phyloP scores from a whole-genome alignment of 495 filamentous ascomycete genomes.

The Neurospora sp. region DNA sequence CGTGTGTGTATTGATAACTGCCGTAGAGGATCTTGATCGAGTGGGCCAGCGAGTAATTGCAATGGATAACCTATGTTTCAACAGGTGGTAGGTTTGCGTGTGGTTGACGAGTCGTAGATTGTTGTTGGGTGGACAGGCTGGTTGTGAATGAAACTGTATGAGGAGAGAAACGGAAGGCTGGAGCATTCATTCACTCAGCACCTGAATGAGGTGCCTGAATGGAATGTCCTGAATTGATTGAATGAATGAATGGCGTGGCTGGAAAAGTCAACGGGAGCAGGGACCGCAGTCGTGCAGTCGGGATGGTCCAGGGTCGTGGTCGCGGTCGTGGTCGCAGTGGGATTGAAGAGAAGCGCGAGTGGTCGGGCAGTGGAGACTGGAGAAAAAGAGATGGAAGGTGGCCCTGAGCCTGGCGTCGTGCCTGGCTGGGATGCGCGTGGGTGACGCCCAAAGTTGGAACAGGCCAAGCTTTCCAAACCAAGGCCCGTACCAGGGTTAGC shows the following conservation, averaged over 20 bases:
- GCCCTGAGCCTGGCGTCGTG: background rate
- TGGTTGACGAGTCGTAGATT: constrained; percentile 3
- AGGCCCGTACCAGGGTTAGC: background rate
- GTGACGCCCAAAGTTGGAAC: background rate
- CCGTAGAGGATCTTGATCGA: background rate
- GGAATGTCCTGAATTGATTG: background rate
- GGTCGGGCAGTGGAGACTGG: background rate
- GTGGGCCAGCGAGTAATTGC: constrained; percentile 1
- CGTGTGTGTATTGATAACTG: background rate
- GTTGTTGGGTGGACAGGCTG: constrained; percentile 11
- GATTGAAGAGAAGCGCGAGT: background rate
- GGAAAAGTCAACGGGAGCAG: constrained; percentile 15
- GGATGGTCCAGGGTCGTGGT: background rate
- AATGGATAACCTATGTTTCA: constrained; percentile 7
- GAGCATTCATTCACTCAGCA: background rate
- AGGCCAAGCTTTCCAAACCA: background rate
- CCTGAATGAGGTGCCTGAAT: background rate
- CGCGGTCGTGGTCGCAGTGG: background rate
- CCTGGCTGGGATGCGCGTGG: background rate
- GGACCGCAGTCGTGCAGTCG: background rate
- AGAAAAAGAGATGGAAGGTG: background rate
- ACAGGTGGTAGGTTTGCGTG: constrained; percentile 2
- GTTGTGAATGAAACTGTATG: background rate
- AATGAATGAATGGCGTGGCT: constrained; percentile 16
- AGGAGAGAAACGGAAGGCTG: background rate